Base-by-base conservation (phyloP, 805 yeast species). In the Schizosaccharomyces lindneri region DNA sequence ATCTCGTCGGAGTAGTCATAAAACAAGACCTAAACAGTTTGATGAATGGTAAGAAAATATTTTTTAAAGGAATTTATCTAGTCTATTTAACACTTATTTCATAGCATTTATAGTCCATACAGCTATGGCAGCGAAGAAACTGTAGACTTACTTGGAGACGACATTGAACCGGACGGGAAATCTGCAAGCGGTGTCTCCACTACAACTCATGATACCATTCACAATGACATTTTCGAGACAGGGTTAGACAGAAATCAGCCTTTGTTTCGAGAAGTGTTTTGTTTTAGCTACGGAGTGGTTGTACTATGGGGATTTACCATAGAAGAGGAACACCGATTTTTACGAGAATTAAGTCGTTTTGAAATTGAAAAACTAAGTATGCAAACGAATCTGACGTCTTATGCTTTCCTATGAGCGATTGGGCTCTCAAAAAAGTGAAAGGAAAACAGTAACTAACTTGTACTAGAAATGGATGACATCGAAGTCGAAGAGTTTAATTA, bases 271-370 rank as follows among this genome's bases (percentile, higher is more conserved):
- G 97, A 89, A 69, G 75, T 88, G 7, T 93, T 89, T 68, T 75
- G 93, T 6, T 93, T 93, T 73, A 96, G 89, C 68, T 93, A 93
- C 71, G 98, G 98, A 24, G 98, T 93, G n/a, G 82, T 87, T 41
- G 95, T 93, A 1, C 73, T 93, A 75, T 93, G 98, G 98, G 98
- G 98, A 0, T 93, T 87, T 68, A 80, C 87, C 1, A 78, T 81
- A 62, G 78, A 81, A 61, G 97, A 93, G 71, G 98, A 93, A 69
- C 75, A 76, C 61, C 81, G 87, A 61, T 86, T 93, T 66, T 73
- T 93, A 62, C 78, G 78, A 61, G 97, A 90, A 68, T 73, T 93
- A 66, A 95, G 90, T n/a, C 81, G 80, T 64, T 93, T 89, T 71
- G 98, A 75, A 65, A 84, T 81, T 68, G 98, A 93, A 69, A 93